Base-by-base conservation (phyloP, 2,329 filamentous ascomycete species). In the Onygenales sp. region DNA sequence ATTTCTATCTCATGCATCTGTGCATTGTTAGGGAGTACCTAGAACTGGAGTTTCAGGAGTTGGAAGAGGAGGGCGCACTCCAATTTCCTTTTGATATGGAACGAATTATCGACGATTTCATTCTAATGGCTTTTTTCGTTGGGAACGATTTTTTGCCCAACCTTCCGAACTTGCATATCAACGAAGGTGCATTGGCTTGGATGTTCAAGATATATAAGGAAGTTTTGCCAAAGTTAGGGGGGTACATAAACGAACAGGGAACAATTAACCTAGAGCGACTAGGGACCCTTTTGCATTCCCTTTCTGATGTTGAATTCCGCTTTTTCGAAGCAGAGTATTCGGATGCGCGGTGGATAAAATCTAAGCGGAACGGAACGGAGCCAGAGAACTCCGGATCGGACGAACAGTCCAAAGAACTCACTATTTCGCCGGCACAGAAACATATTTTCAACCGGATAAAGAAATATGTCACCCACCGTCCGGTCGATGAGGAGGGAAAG, bases 111-210 rank as follows among this genome's bases (percentile, higher is more conserved):
- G 93, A 98, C 69, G 93, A 98, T 76, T 98, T 98, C 71, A 97
- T 98, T 67, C 81, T 98, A 57, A 96, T 98, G 90, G 92, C 91
- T 47, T 98, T 98, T 75, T 98, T 98, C 70, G 89, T 98, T 64
- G 93, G 93, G 67, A 98, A 98, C 72, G 93, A 98, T 80, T 98
- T 98, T 75, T 80, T 98, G 69, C 93, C 93, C 2, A 96, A 98
- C 72, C 78, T 98, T 55, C 94, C 94, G 5, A 89, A 94, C 65
- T 74, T 98, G 59, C 93, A 98, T 72, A 98, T 98, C 72, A 98
- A 98, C 71, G 94, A 98, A 72, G 94, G 93, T 59, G 93, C 94
- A 21, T 75, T 98, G 70, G 89, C 92, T 27, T 85, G 93, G 66
- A 98, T 98, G 93, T 98, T 98, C 70, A 86, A 87, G 66, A 84